Base-by-base conservation (phyloP, 2,329 filamentous ascomycete species). In the Hypoxylon sp. region DNA sequence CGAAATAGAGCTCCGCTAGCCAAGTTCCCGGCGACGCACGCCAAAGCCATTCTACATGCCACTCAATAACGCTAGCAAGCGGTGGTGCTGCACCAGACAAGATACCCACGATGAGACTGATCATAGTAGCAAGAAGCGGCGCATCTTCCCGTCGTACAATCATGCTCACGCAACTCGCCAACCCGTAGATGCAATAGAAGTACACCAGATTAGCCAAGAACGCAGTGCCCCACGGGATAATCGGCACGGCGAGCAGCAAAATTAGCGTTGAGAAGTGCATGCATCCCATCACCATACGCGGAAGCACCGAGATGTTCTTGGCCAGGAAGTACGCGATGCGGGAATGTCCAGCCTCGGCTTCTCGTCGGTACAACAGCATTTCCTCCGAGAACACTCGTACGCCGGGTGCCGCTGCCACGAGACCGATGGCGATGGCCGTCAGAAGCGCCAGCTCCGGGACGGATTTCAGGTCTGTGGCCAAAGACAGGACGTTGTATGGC, bases 111-210 rank as follows among this genome's bases (percentile, higher is more conserved):
- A 84, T 76, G 3, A 85, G 67, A 19, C 72, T 73, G 21, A 77
- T 67, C 72, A 84, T 79, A 7, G 81, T 79, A 1, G 81, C 78
- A 5, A 83, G 66, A 0, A 84, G 67, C 0, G 81, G 81, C 0
- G 80, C 81, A 51, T 84, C 78, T 63, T 84, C 80, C 5, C 81
- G 69, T 13, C 76, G 74, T 15, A 77, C 74, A 1, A 83, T 60
- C 78, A 84, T 82, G 48, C 75, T 79, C 11, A 83, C 65, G 20
- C 72, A 68, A 23, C 73, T 78, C 0, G 81, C 75, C 5, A 84
- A 71, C 0, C 81, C 80, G 62, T 83, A 84, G 40, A 84, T 79
- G 60, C 77, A 78, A 68, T 78, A 85, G 60, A 82, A 83, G 66
- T 83, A 84, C 7, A 77, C 53, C 34, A 83, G 60, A 47, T 83